A percentile compares a stretch with the other conserved stretches of the same genome.
Evolutionary conservation across 2,329 filamentous ascomycete genomes (phyloP).

Genomic region (Furcasterigmium sp.): DNA sequence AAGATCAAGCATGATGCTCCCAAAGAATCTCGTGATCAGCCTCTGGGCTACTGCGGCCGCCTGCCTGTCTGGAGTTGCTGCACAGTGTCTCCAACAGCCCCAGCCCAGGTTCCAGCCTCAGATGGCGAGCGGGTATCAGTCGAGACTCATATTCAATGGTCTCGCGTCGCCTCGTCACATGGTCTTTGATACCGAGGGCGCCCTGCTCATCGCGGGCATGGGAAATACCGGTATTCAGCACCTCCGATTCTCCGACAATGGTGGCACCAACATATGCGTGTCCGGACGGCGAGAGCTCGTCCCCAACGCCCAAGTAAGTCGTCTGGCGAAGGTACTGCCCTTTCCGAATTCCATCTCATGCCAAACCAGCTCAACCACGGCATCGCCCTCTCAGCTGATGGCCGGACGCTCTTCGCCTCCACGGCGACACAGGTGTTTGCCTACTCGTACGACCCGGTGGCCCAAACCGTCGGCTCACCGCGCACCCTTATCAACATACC

Average conservation of each 20-base stretch:
- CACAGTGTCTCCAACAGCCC: slow-evolving; percentile 8
- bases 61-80: slow-evolving; percentile 2
- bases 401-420: slow-evolving; percentile 31
- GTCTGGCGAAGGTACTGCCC: background rate
- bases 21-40: slow-evolving; percentile 2
- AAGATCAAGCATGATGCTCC: slow-evolving; percentile 4
- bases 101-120: slow-evolving; percentile 7
- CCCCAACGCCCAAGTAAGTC: slow-evolving; percentile 14
- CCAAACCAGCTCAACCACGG: slow-evolving; percentile 29
- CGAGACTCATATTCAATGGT: slow-evolving; percentile 19
- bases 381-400: slow-evolving; percentile 30
- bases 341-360: background rate
- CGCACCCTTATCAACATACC: slow-evolving; percentile 32
- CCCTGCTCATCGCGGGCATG: slow-evolving; percentile 28
- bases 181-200: slow-evolving; percentile 27
- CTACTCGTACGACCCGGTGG: slow-evolving; percentile 50
- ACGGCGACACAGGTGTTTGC: slow-evolving; percentile 40
- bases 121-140: slow-evolving; percentile 18
- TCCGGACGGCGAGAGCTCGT: slow-evolving; percentile 23
- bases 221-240: slow-evolving; percentile 23
- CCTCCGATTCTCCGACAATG: slow-evolving; percentile 24
- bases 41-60: slow-evolving; percentile 1
- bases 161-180: slow-evolving; percentile 23
- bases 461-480: slow-evolving; percentile 38
- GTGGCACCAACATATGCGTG: slow-evolving; percentile 21